A percentile compares a stretch with the other conserved stretches of the same genome.
Conservation (phyloP, 2,329 filamentous ascomycete genomes). For the Calonectria pteridis region DNA sequence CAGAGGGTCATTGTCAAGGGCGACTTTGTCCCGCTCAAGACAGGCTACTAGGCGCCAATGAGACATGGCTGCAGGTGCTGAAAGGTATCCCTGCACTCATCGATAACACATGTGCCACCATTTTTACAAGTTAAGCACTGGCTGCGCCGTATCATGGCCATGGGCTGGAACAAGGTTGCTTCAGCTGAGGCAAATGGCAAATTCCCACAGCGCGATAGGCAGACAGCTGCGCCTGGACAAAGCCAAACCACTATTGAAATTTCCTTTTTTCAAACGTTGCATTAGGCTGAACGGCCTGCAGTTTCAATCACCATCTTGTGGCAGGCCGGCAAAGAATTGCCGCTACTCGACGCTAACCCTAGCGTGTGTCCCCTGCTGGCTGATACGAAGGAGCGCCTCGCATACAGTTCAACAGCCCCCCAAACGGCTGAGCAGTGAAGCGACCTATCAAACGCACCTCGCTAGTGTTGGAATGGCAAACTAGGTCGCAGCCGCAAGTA, state of each 20-base stretch:
- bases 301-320: neutral
- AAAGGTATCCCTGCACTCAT: neutral
- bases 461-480: neutral
- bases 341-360: neutral
- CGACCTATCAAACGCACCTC: neutral
- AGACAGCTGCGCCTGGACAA: neutral
- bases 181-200: neutral
- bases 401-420: neutral
- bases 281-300: neutral
- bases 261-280: neutral
- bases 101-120: neutral
- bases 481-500: neutral
- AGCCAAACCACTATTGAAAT: neutral
- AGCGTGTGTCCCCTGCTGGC: neutral
- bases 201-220: neutral
- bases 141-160: neutral
- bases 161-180: neutral
- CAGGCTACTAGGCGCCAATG: neutral
- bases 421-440: neutral
- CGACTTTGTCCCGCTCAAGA: slow-evolving; percentile 21
- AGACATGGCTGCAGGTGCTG: neutral
- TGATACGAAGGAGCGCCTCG: neutral
- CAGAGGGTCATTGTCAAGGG: slow-evolving; percentile 26
- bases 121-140: neutral
- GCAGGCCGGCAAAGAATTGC: neutral